Percentiles rank a stretch among this genome's conserved stretches.
Conservation (phyloP, 1,284 basidiomycete species). For the Ganoderma sinense region DNA sequence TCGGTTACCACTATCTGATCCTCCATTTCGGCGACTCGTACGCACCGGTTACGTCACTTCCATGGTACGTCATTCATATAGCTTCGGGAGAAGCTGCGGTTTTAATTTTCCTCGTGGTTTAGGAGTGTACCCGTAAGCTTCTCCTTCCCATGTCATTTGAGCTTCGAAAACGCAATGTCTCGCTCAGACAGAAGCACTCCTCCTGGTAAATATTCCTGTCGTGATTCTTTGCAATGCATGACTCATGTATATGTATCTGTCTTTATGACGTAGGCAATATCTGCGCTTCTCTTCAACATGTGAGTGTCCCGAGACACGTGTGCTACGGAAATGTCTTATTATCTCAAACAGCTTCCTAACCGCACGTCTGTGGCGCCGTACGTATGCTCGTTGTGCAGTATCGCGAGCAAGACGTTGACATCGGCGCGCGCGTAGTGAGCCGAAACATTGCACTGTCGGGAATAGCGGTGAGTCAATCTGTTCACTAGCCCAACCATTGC, state of each 20-base stretch:
- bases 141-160: not conserved
- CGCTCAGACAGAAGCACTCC: not conserved
- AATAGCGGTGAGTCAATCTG: not conserved
- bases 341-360: not conserved
- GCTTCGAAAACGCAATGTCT: not conserved
- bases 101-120: not conserved
- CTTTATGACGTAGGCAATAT: not conserved
- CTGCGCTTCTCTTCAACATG: not conserved
- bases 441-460: not conserved
- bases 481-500: not conserved
- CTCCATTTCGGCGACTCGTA: constrained; percentile 2
- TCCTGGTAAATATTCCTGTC: not conserved
- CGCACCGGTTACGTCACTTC: not conserved
- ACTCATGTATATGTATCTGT: no score
- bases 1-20: constrained; percentile 6
- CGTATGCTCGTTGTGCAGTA: no score
- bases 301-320: not conserved
- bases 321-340: not conserved
- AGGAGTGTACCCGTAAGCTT: not conserved
- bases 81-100: not conserved
- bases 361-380: not conserved
- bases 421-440: not conserved
- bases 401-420: no score
- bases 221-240: not conserved
- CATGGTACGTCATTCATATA: constrained; percentile 3